Evolutionary conservation across 441 rosid genomes (phyloP).

Genomic region (Adansonia gregorii): DNA sequence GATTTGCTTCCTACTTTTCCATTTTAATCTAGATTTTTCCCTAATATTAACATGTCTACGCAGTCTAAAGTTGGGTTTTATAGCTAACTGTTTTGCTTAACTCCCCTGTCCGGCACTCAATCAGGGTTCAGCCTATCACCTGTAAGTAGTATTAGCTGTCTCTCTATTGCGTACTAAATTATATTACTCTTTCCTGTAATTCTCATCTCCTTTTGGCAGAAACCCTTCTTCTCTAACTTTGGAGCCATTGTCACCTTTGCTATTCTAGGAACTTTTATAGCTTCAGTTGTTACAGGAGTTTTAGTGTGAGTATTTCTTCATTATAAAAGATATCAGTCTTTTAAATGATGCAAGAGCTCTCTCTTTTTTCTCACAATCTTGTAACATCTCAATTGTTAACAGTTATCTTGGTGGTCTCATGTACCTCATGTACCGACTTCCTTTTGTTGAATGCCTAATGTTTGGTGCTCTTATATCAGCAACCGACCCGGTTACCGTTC

Average conservation of each 20-base stretch:
- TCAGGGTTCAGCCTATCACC: constrained; percentile 95
- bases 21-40: not conserved
- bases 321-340: not conserved
- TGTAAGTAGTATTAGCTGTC: constrained; percentile 53
- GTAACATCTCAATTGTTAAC: constrained; percentile 27
- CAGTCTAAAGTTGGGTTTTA: constrained; percentile 13
- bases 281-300: constrained; percentile 82
- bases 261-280: constrained; percentile 80
- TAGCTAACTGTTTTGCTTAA: constrained; percentile 57
- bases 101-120: constrained; percentile 57
- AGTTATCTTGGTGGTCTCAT: constrained; percentile 89
- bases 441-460: constrained; percentile 93
- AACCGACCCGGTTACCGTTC: constrained; percentile 97
- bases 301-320: constrained; percentile 71
- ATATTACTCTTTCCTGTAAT: not conserved
- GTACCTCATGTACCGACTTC: constrained; percentile 86
- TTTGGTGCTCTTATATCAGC: constrained; percentile 99
- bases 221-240: constrained; percentile 95
- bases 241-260: constrained; percentile 98
- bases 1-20: constrained; percentile 13
- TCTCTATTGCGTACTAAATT: not conserved
- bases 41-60: not conserved
- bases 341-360: not conserved
- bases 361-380: constrained; percentile 17
- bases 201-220: constrained; percentile 47